Conservation (phyloP, 2,329 filamentous ascomycete genomes). For the Alternaria ethzedia region DNA sequence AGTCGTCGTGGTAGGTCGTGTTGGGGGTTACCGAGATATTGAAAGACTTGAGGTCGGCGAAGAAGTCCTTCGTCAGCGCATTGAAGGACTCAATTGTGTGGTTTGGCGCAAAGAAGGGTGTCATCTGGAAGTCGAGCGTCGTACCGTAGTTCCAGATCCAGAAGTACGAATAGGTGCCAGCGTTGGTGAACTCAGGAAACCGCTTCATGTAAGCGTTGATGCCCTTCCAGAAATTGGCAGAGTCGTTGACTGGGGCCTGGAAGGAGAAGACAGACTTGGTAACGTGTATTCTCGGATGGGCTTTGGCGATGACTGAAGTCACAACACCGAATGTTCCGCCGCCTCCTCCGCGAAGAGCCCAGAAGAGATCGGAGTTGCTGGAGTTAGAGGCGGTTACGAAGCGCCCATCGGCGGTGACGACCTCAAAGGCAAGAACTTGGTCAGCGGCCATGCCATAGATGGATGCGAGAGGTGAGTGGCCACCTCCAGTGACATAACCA, state of each 20-base stretch:
- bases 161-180: conserved; percentile 27
- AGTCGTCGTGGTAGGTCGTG: conserved; percentile 17
- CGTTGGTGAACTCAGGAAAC: conserved; percentile 21
- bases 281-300: conserved; percentile 26
- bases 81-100: conserved; percentile 21
- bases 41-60: conserved; percentile 13
- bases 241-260: conserved; percentile 18
- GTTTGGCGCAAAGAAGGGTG: conserved; percentile 20
- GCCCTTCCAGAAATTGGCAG: conserved; percentile 28
- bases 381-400: conserved; percentile 28
- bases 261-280: conserved; percentile 36
- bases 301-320: conserved; percentile 22
- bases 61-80: conserved; percentile 15
- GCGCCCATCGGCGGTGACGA: conserved; percentile 31
- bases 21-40: conserved; percentile 23
- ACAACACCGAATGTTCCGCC: conserved; percentile 29
- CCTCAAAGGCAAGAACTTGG: conserved; percentile 31
- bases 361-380: conserved; percentile 20
- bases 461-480: conserved; percentile 24
- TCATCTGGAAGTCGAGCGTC: conserved; percentile 21
- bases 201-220: conserved; percentile 17
- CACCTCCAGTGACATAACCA: conserved; percentile 23
- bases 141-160: conserved; percentile 19
- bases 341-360: conserved; percentile 27
- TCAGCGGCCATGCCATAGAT: conserved; percentile 34